Percentiles rank a stretch among this genome's conserved stretches.
Conservation (phyloP, 768 basidiomycete species). For the Russula griseocarnosa region DNA sequence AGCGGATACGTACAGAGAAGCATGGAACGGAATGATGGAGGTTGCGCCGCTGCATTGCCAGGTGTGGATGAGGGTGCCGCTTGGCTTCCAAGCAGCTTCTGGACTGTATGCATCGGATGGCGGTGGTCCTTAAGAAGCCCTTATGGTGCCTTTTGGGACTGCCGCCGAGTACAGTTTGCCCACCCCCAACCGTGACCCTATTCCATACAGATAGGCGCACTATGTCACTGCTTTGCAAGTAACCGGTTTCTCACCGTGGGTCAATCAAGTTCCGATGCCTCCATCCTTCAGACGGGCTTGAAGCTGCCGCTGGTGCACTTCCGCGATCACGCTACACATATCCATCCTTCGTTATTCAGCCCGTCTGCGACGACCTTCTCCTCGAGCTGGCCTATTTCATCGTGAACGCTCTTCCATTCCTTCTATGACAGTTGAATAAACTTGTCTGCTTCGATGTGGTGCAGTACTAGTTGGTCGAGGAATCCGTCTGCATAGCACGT, state of each 20-base stretch:
- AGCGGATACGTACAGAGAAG: constrained; percentile 22
- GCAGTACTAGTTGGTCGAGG: constrained; percentile 1
- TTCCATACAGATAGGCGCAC: constrained; percentile 24
- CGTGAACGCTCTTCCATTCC: constrained; percentile 15
- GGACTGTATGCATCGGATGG: constrained; percentile 20
- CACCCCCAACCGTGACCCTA: constrained; percentile 25
- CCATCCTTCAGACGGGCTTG: constrained; percentile 5
- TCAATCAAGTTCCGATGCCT: constrained; percentile 14
- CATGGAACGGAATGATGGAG: constrained; percentile 9
- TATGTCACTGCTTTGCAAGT: constrained; percentile 15
- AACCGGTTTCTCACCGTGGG: constrained; percentile 9
- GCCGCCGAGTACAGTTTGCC: constrained; percentile 10
- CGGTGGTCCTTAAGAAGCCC: constrained; percentile 1
- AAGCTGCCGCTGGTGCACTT: constrained; percentile 22
- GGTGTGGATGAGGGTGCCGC: constrained; percentile 13
- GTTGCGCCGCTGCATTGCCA: constrained; percentile 12
- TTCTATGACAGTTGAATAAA: not conserved
- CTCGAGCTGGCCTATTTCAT: constrained; percentile 14
- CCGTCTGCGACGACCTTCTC: constrained; percentile 21
- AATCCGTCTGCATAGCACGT: constrained; percentile 2
- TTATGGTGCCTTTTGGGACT: not conserved
- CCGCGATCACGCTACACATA: not conserved
- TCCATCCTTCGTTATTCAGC: constrained; percentile 6
- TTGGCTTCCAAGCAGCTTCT: constrained; percentile 12
- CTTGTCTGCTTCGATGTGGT: not conserved